phyloP scores from a whole-genome alignment of 2,329 filamentous ascomycete species.

The Fusarium ambrosium region DNA sequence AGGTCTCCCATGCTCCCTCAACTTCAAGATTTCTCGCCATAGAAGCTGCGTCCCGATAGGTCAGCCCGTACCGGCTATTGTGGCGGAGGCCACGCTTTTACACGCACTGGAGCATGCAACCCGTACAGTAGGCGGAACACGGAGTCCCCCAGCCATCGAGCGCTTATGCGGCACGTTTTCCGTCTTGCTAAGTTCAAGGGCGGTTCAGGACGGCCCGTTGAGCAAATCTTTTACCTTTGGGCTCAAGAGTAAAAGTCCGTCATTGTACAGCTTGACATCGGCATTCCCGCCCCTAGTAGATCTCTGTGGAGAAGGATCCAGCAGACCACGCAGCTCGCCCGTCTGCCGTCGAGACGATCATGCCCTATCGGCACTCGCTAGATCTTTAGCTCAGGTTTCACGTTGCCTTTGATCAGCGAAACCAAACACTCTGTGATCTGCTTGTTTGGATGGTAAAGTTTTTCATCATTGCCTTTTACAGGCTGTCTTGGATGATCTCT shows the following conservation, averaged over 20 bases:
- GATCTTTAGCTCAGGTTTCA: constrained; percentile 20
- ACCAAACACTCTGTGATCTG: background rate
- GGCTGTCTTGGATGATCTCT: background rate
- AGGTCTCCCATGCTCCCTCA: constrained; percentile 5
- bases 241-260: background rate
- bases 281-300: constrained; percentile 35
- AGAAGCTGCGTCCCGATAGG: constrained; percentile 19
- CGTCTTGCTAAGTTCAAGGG: background rate
- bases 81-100: background rate
- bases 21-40: background rate
- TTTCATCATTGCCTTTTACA: background rate
- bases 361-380: constrained; percentile 3
- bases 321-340: constrained; percentile 17
- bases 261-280: constrained; percentile 16
- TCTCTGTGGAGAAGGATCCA: constrained; percentile 30
- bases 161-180: constrained; percentile 17
- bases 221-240: background rate
- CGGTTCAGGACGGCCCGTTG: background rate
- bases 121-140: constrained; percentile 3
- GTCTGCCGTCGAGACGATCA: constrained; percentile 18
- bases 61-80: constrained; percentile 14
- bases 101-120: constrained; percentile 1
- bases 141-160: constrained; percentile 8
- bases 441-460: background rate
- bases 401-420: constrained; percentile 24